phyloP scores from a whole-genome alignment of 2,329 filamentous ascomycete genomes.

The Ophiobolus disseminans region DNA sequence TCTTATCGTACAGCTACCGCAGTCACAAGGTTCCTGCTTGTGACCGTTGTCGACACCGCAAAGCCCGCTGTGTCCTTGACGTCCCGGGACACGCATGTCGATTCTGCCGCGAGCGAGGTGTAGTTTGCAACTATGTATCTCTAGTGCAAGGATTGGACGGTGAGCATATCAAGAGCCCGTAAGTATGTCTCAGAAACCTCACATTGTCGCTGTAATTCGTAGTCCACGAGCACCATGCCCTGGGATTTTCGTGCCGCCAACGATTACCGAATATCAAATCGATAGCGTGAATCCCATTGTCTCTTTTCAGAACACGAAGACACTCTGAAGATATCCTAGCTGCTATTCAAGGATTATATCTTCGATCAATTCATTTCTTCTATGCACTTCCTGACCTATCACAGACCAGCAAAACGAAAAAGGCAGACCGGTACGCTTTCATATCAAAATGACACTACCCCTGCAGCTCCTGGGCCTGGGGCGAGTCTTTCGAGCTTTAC shows the following conservation, averaged over 20 bases:
- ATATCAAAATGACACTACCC: too few species aligned
- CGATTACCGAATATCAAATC: too few species aligned
- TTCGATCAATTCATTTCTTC: too few species aligned
- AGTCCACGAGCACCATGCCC: too few species aligned
- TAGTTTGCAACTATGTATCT: constrained; percentile 14
- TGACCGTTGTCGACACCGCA: constrained; percentile 19
- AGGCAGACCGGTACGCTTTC: neutral
- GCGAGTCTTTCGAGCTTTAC: constrained; percentile 5
- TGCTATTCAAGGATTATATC: too few species aligned
- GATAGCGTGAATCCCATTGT: too few species aligned
- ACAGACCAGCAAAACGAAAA: constrained; percentile 6
- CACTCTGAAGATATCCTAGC: too few species aligned
- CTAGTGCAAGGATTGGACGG: neutral
- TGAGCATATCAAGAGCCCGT: neutral
- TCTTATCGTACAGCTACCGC: neutral
- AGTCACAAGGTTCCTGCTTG: constrained; percentile 22
- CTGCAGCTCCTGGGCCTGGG: neutral
- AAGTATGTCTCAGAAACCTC: neutral
- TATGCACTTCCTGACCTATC: neutral
- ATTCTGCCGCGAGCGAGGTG: constrained; percentile 20
- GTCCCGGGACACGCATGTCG: constrained; percentile 18
- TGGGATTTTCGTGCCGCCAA: too few species aligned
- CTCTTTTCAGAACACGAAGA: too few species aligned
- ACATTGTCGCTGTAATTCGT: too few species aligned
- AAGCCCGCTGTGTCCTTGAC: constrained; percentile 24